Conservation (phyloP, 768 basidiomycete genomes). For the Chalciporus pseudorubinellus region DNA sequence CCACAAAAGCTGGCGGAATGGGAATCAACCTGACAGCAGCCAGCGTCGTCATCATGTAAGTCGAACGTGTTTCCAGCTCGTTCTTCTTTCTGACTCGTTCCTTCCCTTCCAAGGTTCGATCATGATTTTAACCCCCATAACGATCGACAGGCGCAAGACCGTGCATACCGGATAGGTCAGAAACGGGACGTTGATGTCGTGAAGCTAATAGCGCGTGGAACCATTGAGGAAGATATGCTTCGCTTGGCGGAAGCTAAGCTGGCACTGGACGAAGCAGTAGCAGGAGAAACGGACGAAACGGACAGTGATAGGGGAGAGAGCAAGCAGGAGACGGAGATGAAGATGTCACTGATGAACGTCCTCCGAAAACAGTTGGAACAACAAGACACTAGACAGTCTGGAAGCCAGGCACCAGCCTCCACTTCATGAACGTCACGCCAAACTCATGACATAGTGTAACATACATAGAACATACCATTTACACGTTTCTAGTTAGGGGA, state of each 20-base stretch:
- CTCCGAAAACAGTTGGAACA: conserved; percentile 79
- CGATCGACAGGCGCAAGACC: conserved; percentile 95
- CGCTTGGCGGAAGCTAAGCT: conserved; percentile 87
- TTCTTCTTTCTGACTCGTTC: not conserved
- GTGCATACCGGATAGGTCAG: conserved; percentile 96
- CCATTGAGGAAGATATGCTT: conserved; percentile 97
- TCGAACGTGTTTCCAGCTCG: not conserved
- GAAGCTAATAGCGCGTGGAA: conserved; percentile 86
- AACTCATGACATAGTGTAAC: conserved; percentile 12
- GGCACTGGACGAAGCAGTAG: conserved; percentile 90
- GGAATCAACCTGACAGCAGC: conserved; percentile 97
- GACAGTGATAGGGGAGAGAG: conserved; percentile 57
- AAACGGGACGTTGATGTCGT: conserved; percentile 92
- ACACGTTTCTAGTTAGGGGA: not conserved
- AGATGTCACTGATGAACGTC: conserved; percentile 80
- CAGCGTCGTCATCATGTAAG: conserved; percentile 89
- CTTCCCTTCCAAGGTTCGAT: conserved; percentile 64
- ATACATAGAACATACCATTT: conserved; percentile 23
- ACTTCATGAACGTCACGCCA: conserved; percentile 10
- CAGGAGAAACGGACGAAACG: conserved; percentile 62
- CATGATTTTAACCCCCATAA: conserved; percentile 99
- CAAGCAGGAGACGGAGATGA: conserved; percentile 76
- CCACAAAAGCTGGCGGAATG: conserved; percentile 93
- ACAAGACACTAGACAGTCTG: conserved; percentile 35
- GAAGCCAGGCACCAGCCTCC: not conserved